A percentile compares a stretch with the other conserved stretches of the same genome.
phyloP scores from a whole-genome alignment of 1,284 basidiomycete genomes.

The Afroboletus lepidellus region DNA sequence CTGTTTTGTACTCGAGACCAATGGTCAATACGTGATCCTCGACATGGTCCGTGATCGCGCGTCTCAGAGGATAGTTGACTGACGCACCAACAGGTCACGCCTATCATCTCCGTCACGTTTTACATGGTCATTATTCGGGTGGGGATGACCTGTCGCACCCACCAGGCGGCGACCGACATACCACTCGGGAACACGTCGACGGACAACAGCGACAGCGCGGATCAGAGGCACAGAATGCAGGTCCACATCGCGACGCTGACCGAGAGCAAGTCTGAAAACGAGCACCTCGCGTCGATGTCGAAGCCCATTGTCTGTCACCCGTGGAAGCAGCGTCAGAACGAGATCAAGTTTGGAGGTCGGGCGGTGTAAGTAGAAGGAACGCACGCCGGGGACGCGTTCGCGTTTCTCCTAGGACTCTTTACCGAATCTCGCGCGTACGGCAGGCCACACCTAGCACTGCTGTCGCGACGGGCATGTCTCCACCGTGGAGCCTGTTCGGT shows the following conservation, averaged over 20 bases:
- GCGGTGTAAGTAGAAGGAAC: not conserved
- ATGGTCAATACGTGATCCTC: slow-evolving; percentile 1
- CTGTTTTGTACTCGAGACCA: not conserved
- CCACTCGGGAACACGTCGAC: not conserved
- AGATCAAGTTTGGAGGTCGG: not conserved
- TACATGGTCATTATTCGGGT: slow-evolving; percentile 3
- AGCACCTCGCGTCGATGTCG: not conserved
- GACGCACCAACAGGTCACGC: not conserved
- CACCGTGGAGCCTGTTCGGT: no score
- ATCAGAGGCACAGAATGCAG: not conserved
- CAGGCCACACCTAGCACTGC: no score
- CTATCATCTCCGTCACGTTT: slow-evolving; percentile 3
- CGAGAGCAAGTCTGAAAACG: not conserved
- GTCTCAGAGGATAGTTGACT: not conserved
- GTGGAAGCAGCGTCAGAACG: no score
- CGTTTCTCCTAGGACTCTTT: no score
- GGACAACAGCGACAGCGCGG: not conserved
- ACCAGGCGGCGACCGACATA: not conserved
- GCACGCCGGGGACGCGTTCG: not conserved
- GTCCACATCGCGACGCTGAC: not conserved
- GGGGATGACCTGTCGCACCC: not conserved
- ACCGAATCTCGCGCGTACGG: no score
- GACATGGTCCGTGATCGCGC: not conserved
- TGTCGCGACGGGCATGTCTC: no score
- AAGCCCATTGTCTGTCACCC: not conserved